Conservation (phyloP, 2,329 filamentous ascomycete species). For the Penicillium sp. region DNA sequence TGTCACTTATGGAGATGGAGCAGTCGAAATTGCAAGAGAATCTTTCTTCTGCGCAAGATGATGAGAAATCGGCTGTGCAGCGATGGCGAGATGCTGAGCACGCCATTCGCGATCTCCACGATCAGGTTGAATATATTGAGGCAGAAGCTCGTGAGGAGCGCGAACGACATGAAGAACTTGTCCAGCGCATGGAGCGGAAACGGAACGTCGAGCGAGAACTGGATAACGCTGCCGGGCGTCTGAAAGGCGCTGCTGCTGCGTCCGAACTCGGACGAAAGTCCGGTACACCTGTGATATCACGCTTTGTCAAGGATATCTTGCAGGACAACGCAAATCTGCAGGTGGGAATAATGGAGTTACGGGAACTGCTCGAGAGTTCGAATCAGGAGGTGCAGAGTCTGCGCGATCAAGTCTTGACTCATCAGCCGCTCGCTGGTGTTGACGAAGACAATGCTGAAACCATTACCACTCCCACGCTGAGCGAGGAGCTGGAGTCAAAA, state of each 20-base stretch:
- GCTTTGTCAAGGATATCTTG: constrained; percentile 92
- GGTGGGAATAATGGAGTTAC: constrained; percentile 82
- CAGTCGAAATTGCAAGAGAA: constrained; percentile 69
- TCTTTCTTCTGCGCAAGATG: constrained; percentile 65
- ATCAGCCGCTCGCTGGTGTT: constrained; percentile 63
- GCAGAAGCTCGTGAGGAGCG: constrained; percentile 75
- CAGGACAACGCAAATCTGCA: constrained; percentile 95
- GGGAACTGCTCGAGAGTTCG: constrained; percentile 84
- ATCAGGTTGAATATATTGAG: constrained; percentile 86
- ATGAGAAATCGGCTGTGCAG: constrained; percentile 73
- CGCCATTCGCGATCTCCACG: constrained; percentile 72
- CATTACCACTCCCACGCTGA: constrained; percentile 56
- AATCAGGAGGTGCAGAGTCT: constrained; percentile 91
- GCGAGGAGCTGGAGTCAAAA: constrained; percentile 65
- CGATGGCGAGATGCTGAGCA: constrained; percentile 84
- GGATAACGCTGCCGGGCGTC: constrained; percentile 70
- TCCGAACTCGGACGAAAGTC: constrained; percentile 62
- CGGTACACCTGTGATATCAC: constrained; percentile 74
- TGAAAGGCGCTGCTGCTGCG: constrained; percentile 75
- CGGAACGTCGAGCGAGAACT: constrained; percentile 79
- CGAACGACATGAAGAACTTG: constrained; percentile 74
- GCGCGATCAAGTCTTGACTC: constrained; percentile 73
- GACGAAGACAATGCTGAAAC: constrained; percentile 21
- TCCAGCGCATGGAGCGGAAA: constrained; percentile 79
- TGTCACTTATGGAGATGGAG: constrained; percentile 76